Evolutionary conservation across 768 basidiomycete genomes (phyloP), one percentile per base, ranked within the genome.

Genomic region (Leucosporidium creatinivorum): DNA sequence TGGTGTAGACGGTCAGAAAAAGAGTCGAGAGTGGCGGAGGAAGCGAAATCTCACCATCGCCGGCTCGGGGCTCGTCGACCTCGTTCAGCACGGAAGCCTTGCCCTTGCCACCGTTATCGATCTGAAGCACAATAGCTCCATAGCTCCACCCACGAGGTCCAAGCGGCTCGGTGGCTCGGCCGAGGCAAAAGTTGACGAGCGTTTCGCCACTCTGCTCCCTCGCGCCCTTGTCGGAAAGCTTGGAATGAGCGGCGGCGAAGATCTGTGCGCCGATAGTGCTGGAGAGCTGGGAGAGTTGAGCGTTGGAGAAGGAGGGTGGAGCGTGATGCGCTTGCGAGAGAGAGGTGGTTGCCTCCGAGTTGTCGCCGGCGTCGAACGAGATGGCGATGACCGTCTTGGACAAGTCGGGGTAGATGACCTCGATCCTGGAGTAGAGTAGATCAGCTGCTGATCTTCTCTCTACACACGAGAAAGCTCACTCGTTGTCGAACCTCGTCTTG

Each of bases 201-300:
- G 54, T 25, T 2, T 33, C 48, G 57, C 64, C 65, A 12, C 54
- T 58, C 25, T 57, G 12, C 0, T 68, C 65, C 19, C 67, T 52
- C 7, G 61, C 63, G 1, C 39, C 12, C 56, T 62, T 61, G 65
- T 66, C 65, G 54, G 31, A 56, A 15, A 54, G 52, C 49, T 62
- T 62, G 5, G 58, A 28, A 54, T 68, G 65, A 7, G 70, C 70
- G 19, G 70, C 70, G 21, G 70, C 70, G 47, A 69, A 73, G 17
- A 73, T n/a, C 36, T 73, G 72, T 0, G 72, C 65, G 25, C 72
- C 72, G 66, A 73, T 39, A 18, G 71, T 50, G 30, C 19, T 12
- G 19, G 61, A 61, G 48, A 49, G 50, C 19, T 28, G n/a, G 21
- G 25, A 30, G 25, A 61, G 61, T 30, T 50, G 57, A 2, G 66